Evolutionary conservation across 768 basidiomycete genomes (phyloP), one percentile per base, ranked within the genome.

Genomic region (Rhodocollybia butyracea): DNA sequence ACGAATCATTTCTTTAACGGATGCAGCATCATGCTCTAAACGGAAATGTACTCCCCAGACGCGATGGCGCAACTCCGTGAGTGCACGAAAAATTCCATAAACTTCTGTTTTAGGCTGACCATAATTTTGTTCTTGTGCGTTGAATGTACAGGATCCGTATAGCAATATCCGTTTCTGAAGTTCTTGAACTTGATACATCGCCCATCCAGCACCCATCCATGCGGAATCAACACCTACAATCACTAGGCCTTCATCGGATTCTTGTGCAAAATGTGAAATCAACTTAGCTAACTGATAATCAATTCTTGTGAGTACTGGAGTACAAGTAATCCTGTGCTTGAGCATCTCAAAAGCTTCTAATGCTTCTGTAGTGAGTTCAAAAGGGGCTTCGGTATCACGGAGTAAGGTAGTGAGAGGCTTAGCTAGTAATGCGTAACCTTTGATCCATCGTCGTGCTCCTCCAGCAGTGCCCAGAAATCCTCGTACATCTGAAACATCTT

Each of bases 91-190:
- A 0, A 75, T 42, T 0, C 75, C 70, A 50, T 73, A 78, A 0
- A 76, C 62, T 55, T 76, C 72, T 0, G 69, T 51, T 50, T 76
- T 76, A 0, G 72, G 63, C 52, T 75, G 73, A 0, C 69, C 70
- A 50, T 75, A 76, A 2, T 63, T 53, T 1, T 62, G 56, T 57
- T 75, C 69, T 0, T 55, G 46, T 0, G 68, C 59, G 27, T 69
- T 76, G 60, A 65, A 73, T 0, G 71, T 72, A 52, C 68, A 66
- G 0, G 70, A 73, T 0, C 72, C 68, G 55, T 61, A 75, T 0
- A 68, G 41, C 0, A 67, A 62, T 0, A 65, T 69, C 13, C 59
- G 55, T 19, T 63, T 60, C 1, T 60, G 60, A 0, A 57, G 21
- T 1, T 68, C 58, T 2, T 55, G 55, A 0, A 66, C 47, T 52